Evolutionary conservation across 192 early-diverging fungal genomes (phyloP).

Genomic region (Allomyces javanicus): DNA sequence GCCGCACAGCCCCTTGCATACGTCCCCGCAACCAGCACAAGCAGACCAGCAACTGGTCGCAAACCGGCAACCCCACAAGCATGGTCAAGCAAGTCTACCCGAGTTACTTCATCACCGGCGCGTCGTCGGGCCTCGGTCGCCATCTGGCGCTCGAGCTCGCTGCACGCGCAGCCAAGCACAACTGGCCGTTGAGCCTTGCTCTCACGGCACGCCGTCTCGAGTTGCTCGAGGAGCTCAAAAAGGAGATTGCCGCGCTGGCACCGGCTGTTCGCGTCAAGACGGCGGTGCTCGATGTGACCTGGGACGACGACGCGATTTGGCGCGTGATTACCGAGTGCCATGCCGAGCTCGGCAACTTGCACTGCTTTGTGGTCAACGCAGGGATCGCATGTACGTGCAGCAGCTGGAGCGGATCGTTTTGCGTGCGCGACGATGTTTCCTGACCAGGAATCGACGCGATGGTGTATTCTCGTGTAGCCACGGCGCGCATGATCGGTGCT

Average conservation of each 20-base stretch:
- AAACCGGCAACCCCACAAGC: too few relatives aligned
- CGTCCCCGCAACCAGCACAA: too few relatives aligned
- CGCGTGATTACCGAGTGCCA: background rate
- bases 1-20: too few relatives aligned
- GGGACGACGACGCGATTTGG: background rate
- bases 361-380: background rate
- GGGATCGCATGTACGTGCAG: background rate
- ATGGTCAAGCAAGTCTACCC: background rate
- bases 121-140: background rate
- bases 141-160: background rate
- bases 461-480: too few relatives aligned
- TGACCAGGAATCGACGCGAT: too few relatives aligned
- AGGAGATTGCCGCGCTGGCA: background rate
- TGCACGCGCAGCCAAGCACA: background rate
- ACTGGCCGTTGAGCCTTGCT: background rate
- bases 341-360: background rate
- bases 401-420: background rate
- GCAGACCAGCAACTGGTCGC: too few relatives aligned
- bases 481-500: too few relatives aligned
- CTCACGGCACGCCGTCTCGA: background rate
- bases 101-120: background rate
- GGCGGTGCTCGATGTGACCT: background rate
- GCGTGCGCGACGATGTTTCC: too few relatives aligned
- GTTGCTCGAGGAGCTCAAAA: background rate
- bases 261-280: background rate